Conservation (phyloP, 352 stramenopile species). For the Phytophthora boehmeriae region DNA sequence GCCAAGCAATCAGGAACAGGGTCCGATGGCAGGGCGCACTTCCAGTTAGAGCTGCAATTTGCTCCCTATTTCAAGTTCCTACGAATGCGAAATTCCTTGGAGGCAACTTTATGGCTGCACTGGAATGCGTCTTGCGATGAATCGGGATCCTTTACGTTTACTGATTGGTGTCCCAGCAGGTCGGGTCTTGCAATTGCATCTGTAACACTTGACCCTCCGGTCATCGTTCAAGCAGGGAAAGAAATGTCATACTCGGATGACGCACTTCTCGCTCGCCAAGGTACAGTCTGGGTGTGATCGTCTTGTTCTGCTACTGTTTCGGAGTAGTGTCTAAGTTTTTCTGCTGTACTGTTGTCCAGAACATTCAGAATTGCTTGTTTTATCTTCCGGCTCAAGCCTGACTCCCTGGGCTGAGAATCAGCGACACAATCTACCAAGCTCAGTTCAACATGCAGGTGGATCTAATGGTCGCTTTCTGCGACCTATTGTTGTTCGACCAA, state of each 20-base stretch:
- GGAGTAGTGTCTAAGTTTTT: not conserved
- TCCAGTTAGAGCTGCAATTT: slow-evolving; percentile 36
- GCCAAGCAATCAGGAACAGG: not conserved
- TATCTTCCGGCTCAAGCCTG: slow-evolving; percentile 53
- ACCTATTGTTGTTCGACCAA: slow-evolving; percentile 36
- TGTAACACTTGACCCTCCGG: slow-evolving; percentile 24
- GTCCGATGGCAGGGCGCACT: slow-evolving; percentile 11
- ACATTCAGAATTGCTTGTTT: slow-evolving; percentile 40
- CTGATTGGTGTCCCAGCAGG: slow-evolving; percentile 5
- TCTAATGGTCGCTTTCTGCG: not conserved
- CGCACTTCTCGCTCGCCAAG: slow-evolving; percentile 4
- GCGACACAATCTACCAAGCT: not conserved
- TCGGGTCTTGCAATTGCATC: slow-evolving; percentile 23
- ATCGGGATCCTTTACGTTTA: not conserved
- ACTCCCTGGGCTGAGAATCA: slow-evolving; percentile 19
- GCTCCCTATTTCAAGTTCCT: slow-evolving; percentile 30
- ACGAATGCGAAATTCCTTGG: slow-evolving; percentile 23
- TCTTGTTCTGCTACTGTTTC: not conserved
- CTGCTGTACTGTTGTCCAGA: slow-evolving; percentile 9
- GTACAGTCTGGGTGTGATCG: slow-evolving; percentile 22
- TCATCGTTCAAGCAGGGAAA: slow-evolving; percentile 11
- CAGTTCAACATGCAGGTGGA: not conserved
- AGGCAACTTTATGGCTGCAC: slow-evolving; percentile 37
- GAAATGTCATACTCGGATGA: not conserved
- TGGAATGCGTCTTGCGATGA: slow-evolving; percentile 14